A percentile compares a stretch with the other conserved stretches of the same genome.
phyloP scores from a whole-genome alignment of 345 rosid species.

The Pelargonium nanum region DNA sequence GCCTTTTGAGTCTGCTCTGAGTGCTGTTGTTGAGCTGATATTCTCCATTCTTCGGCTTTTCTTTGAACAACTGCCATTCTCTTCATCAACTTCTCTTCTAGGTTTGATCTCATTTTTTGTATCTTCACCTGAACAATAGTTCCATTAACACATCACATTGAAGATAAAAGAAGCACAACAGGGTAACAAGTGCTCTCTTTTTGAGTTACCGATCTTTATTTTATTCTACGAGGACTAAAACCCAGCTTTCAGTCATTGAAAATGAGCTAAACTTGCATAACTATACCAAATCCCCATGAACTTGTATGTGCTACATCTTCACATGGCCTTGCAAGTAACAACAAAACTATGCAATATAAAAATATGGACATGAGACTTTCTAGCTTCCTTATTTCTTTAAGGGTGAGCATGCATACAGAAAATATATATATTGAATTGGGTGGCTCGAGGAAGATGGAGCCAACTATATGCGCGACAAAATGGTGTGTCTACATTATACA shows the following conservation, averaged over 20 bases:
- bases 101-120: conserved; percentile 75
- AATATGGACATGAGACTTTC: conserved; percentile 24
- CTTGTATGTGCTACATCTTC: too few species aligned
- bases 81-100: conserved; percentile 84
- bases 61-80: conserved; percentile 65
- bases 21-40: conserved; percentile 55
- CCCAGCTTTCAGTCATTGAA: too few species aligned
- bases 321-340: conserved; percentile 29
- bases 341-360: conserved; percentile 20
- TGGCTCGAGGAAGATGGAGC: conserved; percentile 51
- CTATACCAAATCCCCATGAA: too few species aligned
- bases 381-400: conserved; percentile 4
- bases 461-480: too few species aligned
- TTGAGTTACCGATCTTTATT: too few species aligned
- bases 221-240: too few species aligned
- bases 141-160: too few species aligned
- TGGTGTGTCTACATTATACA: too few species aligned
- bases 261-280: too few species aligned
- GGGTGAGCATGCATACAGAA: conserved; percentile 1
- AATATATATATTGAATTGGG: conserved; percentile 17
- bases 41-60: conserved; percentile 78
- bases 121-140: conserved; percentile 69
- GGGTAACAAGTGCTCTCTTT: too few species aligned
- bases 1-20: conserved; percentile 48
- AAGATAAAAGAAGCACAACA: too few species aligned